Evolutionary conservation across 2,329 filamentous ascomycete genomes (phyloP).

Genomic region (Claviceps spartinae): DNA sequence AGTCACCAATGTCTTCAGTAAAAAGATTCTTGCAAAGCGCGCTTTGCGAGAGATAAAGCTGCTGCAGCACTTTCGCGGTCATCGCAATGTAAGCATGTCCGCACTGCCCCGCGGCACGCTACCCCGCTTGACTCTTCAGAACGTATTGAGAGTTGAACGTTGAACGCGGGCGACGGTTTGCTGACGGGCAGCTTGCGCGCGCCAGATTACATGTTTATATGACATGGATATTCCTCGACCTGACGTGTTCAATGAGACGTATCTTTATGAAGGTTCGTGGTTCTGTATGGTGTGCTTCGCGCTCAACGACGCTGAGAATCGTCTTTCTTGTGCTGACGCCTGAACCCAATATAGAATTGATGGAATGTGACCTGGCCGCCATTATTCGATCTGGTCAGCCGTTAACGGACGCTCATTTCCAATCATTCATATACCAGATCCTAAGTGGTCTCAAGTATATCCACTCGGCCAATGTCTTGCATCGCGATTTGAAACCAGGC

Average conservation of each 20-base stretch:
- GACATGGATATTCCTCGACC: slow-evolving; percentile 98
- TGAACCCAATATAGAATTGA: slow-evolving; percentile 56
- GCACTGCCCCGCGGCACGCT: not conserved
- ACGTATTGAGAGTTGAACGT: not conserved
- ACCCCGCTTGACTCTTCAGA: not conserved
- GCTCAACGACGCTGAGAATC: not conserved
- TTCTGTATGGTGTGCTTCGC: not conserved
- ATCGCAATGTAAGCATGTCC: slow-evolving; percentile 56
- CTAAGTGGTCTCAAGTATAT: slow-evolving; percentile 98
- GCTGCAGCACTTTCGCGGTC: slow-evolving; percentile 88
- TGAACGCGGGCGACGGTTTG: not conserved
- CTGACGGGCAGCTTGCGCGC: not conserved
- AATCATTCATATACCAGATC: slow-evolving; percentile 99
- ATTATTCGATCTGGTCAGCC: slow-evolving; percentile 97
- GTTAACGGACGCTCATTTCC: slow-evolving; percentile 95
- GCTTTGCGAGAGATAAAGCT: slow-evolving; percentile 97
- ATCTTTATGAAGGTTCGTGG: slow-evolving; percentile 78
- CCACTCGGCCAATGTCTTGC: slow-evolving; percentile 93
- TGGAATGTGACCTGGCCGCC: slow-evolving; percentile 96
- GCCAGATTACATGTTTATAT: slow-evolving; percentile 91
- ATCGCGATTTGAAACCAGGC: slow-evolving; percentile 92
- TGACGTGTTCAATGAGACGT: slow-evolving; percentile 97
- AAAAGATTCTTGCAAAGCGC: slow-evolving; percentile 98
- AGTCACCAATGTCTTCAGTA: slow-evolving; percentile 99
- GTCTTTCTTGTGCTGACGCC: not conserved